Evolutionary conservation across 495 filamentous ascomycete genomes (phyloP), one percentile per base, ranked within the genome.

Genomic region (Tuber brumale): DNA sequence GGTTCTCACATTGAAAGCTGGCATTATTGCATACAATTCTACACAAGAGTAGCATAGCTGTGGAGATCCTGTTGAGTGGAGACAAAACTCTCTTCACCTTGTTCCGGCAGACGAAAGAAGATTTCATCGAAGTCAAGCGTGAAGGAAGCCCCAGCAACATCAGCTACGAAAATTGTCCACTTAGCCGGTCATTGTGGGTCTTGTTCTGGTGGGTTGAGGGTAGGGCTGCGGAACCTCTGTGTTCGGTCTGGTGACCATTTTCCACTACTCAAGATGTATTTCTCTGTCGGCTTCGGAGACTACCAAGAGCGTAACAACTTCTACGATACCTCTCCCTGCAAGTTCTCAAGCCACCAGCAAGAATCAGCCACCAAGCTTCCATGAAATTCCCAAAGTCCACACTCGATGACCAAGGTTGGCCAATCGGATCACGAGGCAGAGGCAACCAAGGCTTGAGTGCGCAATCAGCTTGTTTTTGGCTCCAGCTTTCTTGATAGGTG

Each of bases 331-430:
- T 73, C 57, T 41, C 41, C 41, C 23, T 57, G 46, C 35, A 41
- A 70, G 31, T 76, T 74, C 42, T n/a, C 35, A 18, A 76, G 48
- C 71, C 75, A 76, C 51, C 75, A 76, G 66, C 35, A 41, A 27
- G 51, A 27, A 48, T 76, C 72, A 19, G 51, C 41, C 41, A 21
- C 39, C 48, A 76, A 57, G 12, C 46, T 27, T 19, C 37, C n/a
- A 31, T 41, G 42, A 10, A 31, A 69, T 41, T 74, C 71, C 16
- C 21, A 48, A 66, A 75, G 57, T 18, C 72, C 75, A 19, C 71
- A 46, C 42, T 46, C 43, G 9, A 44, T 44, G 43, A 10, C 12
- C 6, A 44, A 9, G 43, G 43, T 44, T 44, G 43, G 43, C 43
- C 43, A 44, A 44, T 44, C 43, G 43, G 43, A 6, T 44, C 9